Base-by-base conservation (phyloP, 208 protist species). In the Leishmania tropica region DNA sequence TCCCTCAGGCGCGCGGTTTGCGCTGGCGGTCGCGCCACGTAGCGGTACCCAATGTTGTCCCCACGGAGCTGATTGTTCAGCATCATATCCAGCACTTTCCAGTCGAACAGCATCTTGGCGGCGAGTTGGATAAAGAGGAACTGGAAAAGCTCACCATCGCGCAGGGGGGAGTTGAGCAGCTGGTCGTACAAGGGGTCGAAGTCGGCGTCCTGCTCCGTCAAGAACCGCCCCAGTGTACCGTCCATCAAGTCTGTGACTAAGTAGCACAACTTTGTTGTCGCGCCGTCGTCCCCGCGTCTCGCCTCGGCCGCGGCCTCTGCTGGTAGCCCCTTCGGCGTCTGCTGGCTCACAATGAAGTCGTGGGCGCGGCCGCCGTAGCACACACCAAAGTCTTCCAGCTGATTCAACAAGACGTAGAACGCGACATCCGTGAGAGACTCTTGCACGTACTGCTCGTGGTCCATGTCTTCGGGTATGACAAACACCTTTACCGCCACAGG, bases 401-500 rank as follows among this genome's bases (percentile, higher is more conserved):
- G 90, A 67, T 98, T 96, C 64, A 94, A 79, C 81, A 98, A 65
- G 1, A 94, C 90, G 84, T 88, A 89, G 79, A 98, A 98, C 10
- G 93, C 86, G 17, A 96, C 90, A 81, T 95, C 94, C 3, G 93
- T 95, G 37, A 98, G 86, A 3, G 88, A 96, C 81, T 96, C 91
- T 15, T 81, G 88, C 40, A 98, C 90, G 76, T 98, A 98, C 47
- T 79, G 71, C 75, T 90, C 87, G 79, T 96, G 87, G 13, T 83
- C 51, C 88, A 93, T 90, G 37, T 88, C 93, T 54, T 89, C 84
- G 40, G 91, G 88, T 17, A 92, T 87, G 75, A 95, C 86, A 51
- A 98, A 92, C 74, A 93, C 90, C 83, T 98, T 98, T 42, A 98
- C 92, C 47, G 95, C 95, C 7, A 98, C 95, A 13, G 90, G 91